Percentiles rank a stretch among this genome's conserved stretches.
These are phyloP conservation scores for Hanseniaspora valbyensis DNA, from an alignment of 805 yeast genomes.

Conservation along the genomic window DNA sequence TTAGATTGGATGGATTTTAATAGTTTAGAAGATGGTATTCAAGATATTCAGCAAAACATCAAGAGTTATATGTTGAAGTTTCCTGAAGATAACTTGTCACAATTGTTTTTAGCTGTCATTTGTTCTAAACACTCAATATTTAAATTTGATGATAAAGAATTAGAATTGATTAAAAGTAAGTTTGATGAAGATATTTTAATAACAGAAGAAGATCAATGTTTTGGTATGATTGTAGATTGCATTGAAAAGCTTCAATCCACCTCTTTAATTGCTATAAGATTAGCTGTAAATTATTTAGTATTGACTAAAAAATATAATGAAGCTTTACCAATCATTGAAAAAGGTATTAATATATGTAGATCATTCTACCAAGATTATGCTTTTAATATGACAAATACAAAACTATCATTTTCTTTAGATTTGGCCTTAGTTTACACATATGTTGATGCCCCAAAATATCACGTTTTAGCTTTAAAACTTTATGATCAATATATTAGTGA, in stretches of 20 bases:
- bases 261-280: constrained; percentile 48
- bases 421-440: constrained; percentile 72
- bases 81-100: constrained; percentile 51
- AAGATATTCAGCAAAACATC: constrained; percentile 28
- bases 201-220: constrained; percentile 42
- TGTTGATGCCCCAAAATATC: constrained; percentile 84
- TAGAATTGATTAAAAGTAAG: neutral
- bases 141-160: neutral
- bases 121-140: neutral
- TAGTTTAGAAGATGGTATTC: constrained; percentile 40
- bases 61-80: constrained; percentile 46
- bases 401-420: constrained; percentile 48
- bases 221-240: constrained; percentile 40
- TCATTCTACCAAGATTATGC: constrained; percentile 38
- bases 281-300: constrained; percentile 49
- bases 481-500: constrained; percentile 51
- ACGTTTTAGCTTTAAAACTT: constrained; percentile 56
- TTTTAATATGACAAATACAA: constrained; percentile 39
- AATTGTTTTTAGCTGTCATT: constrained; percentile 31
- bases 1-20: constrained; percentile 63
- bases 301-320: constrained; percentile 51
- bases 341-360: constrained; percentile 48
- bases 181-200: constrained; percentile 16
- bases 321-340: constrained; percentile 49
- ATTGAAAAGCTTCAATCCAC: constrained; percentile 36